These are phyloP conservation scores for Circinella umbellata DNA, from an alignment of 371 early-diverging fungal genomes.

Conservation along the genomic window DNA sequence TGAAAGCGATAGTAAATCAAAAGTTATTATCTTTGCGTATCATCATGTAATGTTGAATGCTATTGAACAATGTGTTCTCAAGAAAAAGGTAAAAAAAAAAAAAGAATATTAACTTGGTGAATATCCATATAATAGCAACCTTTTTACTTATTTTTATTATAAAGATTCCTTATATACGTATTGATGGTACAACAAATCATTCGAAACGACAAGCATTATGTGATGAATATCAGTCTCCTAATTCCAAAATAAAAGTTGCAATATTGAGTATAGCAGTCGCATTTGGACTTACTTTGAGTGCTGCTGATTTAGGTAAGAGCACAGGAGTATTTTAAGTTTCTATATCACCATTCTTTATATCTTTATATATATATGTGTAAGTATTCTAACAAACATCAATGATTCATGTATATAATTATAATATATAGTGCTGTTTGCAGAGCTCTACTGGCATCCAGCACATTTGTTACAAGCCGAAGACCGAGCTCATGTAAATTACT, in stretches of 20 bases:
- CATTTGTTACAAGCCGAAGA: conserved; percentile 57
- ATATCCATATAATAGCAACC: background rate
- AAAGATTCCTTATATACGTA: conserved; percentile 52
- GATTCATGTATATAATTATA: too few relatives aligned
- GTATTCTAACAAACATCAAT: too few relatives aligned
- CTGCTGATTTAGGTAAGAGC: conserved; percentile 49
- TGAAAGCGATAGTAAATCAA: conserved; percentile 34
- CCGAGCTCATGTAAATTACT: conserved; percentile 35
- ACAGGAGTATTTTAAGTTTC: too few relatives aligned
- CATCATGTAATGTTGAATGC: conserved; percentile 53
- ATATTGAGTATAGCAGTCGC: conserved; percentile 61
- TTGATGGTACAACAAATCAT: conserved; percentile 60
- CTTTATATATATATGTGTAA: too few relatives aligned
- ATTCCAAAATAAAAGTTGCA: conserved; percentile 46
- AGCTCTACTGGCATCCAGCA: conserved; percentile 74
- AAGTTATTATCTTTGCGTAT: conserved; percentile 69
- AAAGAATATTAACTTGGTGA: background rate
- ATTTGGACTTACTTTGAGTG: conserved; percentile 65
- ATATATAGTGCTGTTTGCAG: conserved; percentile 67
- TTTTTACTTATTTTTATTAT: background rate
- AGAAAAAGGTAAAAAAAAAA: conserved; percentile 24
- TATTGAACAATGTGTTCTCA: conserved; percentile 33
- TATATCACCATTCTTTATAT: too few relatives aligned
- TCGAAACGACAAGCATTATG: conserved; percentile 35
- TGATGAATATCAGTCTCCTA: conserved; percentile 45